A percentile compares a stretch with the other conserved stretches of the same genome.
Evolutionary conservation across 768 basidiomycete genomes (phyloP).

Genomic region (Trametes sanguinea): DNA sequence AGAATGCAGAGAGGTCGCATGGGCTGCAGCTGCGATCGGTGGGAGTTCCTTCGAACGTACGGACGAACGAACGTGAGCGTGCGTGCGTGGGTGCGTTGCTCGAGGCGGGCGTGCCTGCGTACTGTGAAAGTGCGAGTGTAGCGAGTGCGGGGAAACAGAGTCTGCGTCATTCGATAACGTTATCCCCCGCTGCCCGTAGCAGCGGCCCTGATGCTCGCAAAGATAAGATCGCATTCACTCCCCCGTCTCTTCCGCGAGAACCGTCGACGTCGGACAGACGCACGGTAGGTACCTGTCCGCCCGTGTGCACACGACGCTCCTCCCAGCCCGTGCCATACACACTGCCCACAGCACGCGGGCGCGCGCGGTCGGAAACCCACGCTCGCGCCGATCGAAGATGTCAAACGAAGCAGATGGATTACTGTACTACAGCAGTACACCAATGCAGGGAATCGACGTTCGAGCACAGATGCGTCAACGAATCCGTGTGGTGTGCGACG

Average conservation of each 20-base stretch:
- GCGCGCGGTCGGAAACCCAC: background rate
- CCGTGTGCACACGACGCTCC: background rate
- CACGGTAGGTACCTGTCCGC: background rate
- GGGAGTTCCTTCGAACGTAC: background rate
- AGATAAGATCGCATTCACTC: conserved; percentile 20
- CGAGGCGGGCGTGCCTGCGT: background rate
- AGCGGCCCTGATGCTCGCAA: conserved; percentile 13
- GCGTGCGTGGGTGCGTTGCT: background rate
- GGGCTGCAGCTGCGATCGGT: conserved; percentile 8
- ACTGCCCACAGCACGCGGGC: background rate
- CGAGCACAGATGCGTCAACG: conserved; percentile 11
- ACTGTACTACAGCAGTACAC: background rate
- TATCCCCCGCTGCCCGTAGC: conserved; percentile 6
- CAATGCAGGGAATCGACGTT: background rate
- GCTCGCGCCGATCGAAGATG: background rate
- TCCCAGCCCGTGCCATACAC: background rate
- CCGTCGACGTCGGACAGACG: background rate
- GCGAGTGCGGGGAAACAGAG: conserved; percentile 23
- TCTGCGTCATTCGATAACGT: conserved; percentile 21
- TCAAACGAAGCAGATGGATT: conserved; percentile 11
- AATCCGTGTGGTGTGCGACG: conserved; percentile 15
- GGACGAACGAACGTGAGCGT: background rate
- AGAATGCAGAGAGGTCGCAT: background rate
- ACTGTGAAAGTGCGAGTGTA: background rate
- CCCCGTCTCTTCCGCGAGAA: conserved; percentile 1